Conservation (phyloP, 768 basidiomycete genomes). For the Suillus subaureus region DNA sequence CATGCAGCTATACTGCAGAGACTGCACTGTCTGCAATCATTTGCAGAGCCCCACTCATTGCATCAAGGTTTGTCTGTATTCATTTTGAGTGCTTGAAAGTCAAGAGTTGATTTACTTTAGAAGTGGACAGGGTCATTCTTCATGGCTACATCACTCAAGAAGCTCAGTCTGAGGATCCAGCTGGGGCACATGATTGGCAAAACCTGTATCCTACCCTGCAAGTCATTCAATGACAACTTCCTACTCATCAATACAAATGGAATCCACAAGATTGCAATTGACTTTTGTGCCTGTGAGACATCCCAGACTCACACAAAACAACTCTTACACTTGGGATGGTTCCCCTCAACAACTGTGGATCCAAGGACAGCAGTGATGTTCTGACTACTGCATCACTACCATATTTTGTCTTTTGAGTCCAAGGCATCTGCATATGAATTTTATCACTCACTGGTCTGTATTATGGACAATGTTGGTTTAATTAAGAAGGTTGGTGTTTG, state of each 20-base stretch:
- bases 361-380: neutral
- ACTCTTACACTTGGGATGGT: constrained; percentile 15
- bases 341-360: constrained; percentile 9
- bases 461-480: constrained; percentile 29
- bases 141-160: constrained; percentile 16
- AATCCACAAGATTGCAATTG: constrained; percentile 21
- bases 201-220: constrained; percentile 14
- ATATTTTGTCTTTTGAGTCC: constrained; percentile 32
- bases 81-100: neutral
- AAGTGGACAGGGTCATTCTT: constrained; percentile 24
- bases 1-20: neutral
- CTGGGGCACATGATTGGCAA: constrained; percentile 23
- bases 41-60: constrained; percentile 1
- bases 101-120: constrained; percentile 7
- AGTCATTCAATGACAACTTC: constrained; percentile 15
- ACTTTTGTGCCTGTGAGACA: constrained; percentile 17
- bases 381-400: constrained; percentile 24
- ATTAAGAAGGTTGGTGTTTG: constrained; percentile 1
- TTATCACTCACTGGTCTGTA: constrained; percentile 23
- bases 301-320: constrained; percentile 12
- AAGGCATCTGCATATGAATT: constrained; percentile 32
- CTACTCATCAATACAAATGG: constrained; percentile 26
- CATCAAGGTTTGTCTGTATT: constrained; percentile 8
- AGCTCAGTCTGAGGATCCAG: constrained; percentile 22
- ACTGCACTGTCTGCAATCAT: constrained; percentile 4